These are phyloP conservation scores for Pyrenochaeta sp. DNA, from an alignment of 2,329 filamentous ascomycete species.

Conservation along the genomic window DNA sequence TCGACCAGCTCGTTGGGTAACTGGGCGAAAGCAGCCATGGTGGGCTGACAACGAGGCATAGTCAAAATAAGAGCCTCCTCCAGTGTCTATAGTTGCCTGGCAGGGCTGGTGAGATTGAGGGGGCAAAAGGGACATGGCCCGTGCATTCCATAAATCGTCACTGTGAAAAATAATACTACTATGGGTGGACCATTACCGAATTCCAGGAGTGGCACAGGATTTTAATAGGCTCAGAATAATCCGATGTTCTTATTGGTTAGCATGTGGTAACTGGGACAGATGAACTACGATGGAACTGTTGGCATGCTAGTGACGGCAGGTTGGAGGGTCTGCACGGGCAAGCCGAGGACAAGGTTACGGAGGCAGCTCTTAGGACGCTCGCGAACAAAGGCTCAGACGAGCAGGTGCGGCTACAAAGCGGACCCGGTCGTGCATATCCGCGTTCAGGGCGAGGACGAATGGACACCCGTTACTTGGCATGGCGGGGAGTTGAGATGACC, in stretches of 20 bases:
- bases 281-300: too few relatives aligned
- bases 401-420: too few relatives aligned
- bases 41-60: neutral
- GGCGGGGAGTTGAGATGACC: neutral
- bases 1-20: conserved; percentile 36
- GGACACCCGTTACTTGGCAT: neutral
- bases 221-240: too few relatives aligned
- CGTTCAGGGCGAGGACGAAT: neutral
- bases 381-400: too few relatives aligned
- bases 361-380: too few relatives aligned
- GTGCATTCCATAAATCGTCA: neutral
- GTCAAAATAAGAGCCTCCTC: neutral
- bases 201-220: neutral
- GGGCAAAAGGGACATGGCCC: neutral
- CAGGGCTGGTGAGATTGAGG: neutral
- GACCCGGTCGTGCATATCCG: too few relatives aligned
- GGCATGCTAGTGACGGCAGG: too few relatives aligned
- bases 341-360: too few relatives aligned
- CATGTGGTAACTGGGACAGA: too few relatives aligned
- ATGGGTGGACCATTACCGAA: neutral
- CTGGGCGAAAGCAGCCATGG: conserved; percentile 28
- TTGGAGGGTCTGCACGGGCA: too few relatives aligned
- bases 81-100: neutral
- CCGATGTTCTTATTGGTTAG: too few relatives aligned
- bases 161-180: neutral